A percentile compares a stretch with the other conserved stretches of the same genome.
These are phyloP conservation scores for Rubia balearica DNA, from an alignment of 305 asterid genomes.

Conservation along the genomic window DNA sequence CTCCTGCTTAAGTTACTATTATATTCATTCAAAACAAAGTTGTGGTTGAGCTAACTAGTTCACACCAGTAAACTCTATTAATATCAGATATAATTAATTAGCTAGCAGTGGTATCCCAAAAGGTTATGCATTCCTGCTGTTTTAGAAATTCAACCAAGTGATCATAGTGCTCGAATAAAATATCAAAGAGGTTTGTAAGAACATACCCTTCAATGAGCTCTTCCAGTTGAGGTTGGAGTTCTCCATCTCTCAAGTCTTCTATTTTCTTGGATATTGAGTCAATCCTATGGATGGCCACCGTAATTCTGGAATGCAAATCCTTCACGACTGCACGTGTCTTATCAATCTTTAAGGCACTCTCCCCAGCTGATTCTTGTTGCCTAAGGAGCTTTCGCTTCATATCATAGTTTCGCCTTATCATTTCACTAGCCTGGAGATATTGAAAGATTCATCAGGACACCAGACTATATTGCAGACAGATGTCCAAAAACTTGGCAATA, in stretches of 20 bases:
- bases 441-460: slow-evolving; percentile 15
- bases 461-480: neutral
- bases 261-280: slow-evolving; percentile 77
- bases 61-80: neutral
- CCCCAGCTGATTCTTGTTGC: slow-evolving; percentile 74
- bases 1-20: neutral
- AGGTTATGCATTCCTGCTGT: neutral
- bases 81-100: neutral
- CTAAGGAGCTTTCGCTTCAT: slow-evolving; percentile 72
- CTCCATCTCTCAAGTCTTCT: slow-evolving; percentile 84
- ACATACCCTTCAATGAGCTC: slow-evolving; percentile 92
- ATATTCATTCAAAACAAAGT: neutral
- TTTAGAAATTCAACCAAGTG: neutral
- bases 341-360: slow-evolving; percentile 36
- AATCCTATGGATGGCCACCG: slow-evolving; percentile 87
- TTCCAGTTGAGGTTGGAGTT: slow-evolving; percentile 96
- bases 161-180: neutral
- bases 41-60: neutral
- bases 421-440: slow-evolving; percentile 65
- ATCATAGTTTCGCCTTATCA: slow-evolving; percentile 60
- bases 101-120: neutral
- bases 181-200: slow-evolving; percentile 1
- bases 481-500: neutral
- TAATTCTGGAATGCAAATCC: slow-evolving; percentile 85
- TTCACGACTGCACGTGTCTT: slow-evolving; percentile 83